Percentiles rank a stretch among this genome's conserved stretches.
These are phyloP conservation scores for Pachysandra terminalis DNA, from an alignment of 164 flowering plant species.

Conservation along the genomic window DNA sequence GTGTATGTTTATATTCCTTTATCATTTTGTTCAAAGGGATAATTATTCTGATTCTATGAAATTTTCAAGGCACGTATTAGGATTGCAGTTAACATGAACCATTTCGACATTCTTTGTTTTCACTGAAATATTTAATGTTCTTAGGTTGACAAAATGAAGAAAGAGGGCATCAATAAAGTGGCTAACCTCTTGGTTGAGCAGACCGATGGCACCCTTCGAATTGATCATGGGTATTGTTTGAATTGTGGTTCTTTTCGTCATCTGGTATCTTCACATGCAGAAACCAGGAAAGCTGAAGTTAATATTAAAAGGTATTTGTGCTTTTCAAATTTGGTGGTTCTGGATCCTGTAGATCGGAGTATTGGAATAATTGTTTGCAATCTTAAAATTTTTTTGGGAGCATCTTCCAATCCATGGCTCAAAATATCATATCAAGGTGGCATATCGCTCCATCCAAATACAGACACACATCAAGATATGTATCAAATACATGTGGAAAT, in stretches of 20 bases:
- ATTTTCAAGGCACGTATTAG: background rate
- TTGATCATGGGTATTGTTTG: constrained; percentile 54
- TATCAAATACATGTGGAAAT: too few relatives aligned
- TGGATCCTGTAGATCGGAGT: too few relatives aligned
- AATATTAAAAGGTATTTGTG: constrained; percentile 47
- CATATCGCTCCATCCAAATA: too few relatives aligned
- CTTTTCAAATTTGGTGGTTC: too few relatives aligned
- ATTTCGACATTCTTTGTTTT: background rate
- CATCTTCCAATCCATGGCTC: too few relatives aligned
- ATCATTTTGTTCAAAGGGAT: too few relatives aligned
- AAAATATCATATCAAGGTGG: too few relatives aligned
- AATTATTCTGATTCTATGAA: too few relatives aligned
- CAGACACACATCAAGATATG: too few relatives aligned
- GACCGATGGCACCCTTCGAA: constrained; percentile 13
- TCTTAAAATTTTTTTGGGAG: too few relatives aligned
- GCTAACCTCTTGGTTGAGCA: constrained; percentile 31
- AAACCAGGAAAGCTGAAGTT: constrained; percentile 32
- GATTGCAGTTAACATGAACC: background rate
- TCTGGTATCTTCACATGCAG: constrained; percentile 35
- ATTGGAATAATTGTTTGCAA: too few relatives aligned
- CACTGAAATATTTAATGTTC: constrained; percentile 9
- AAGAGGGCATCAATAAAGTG: constrained; percentile 28
- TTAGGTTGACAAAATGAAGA: constrained; percentile 27
- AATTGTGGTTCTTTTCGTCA: constrained; percentile 55
- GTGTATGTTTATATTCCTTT: too few relatives aligned